These are phyloP conservation scores for Angophora floribunda DNA, from an alignment of 345 rosid species.

Conservation along the genomic window DNA sequence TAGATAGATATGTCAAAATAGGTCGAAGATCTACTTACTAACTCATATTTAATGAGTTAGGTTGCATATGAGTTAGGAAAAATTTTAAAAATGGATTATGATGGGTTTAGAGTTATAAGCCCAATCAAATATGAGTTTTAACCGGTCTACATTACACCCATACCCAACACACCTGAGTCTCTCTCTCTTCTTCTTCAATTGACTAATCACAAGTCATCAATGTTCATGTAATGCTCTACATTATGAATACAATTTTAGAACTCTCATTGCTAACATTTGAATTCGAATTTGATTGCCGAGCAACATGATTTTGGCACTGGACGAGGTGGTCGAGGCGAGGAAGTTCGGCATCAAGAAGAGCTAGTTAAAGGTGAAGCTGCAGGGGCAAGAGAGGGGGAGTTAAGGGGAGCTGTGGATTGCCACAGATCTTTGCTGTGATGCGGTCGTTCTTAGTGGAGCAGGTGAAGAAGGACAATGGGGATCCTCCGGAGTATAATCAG, in stretches of 20 bases:
- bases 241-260: neutral
- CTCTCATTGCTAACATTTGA: too few species aligned
- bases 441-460: slow-evolving; percentile 68
- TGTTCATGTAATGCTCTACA: neutral
- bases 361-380: slow-evolving; percentile 55
- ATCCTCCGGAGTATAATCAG: slow-evolving; percentile 68
- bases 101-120: neutral
- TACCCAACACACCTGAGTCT: neutral
- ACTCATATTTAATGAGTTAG: neutral
- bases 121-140: neutral
- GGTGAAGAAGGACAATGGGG: slow-evolving; percentile 82
- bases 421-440: slow-evolving; percentile 61
- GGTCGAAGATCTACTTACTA: neutral
- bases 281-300: slow-evolving; percentile 9
- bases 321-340: slow-evolving; percentile 53
- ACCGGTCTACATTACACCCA: neutral
- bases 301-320: slow-evolving; percentile 67
- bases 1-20: neutral
- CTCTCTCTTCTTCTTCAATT: neutral
- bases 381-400: slow-evolving; percentile 70
- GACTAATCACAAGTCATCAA: neutral
- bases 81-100: neutral
- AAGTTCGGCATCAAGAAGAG: slow-evolving; percentile 64
- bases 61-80: neutral
- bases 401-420: slow-evolving; percentile 69